Evolutionary conservation across 306 rosid species (phyloP).

Genomic region (Vicia sativa): DNA sequence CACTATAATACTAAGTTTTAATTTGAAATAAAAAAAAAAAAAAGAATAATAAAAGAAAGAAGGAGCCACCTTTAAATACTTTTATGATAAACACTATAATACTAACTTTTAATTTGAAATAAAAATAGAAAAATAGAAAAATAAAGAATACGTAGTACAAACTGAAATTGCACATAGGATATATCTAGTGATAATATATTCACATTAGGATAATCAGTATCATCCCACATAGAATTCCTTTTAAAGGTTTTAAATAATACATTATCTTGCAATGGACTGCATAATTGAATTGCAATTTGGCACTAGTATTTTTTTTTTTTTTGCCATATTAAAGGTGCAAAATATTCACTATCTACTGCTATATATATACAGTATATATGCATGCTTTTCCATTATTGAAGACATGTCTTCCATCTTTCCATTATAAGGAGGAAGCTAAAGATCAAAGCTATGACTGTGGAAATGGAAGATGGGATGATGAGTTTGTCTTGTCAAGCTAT

Average conservation of each 20-base stretch:
- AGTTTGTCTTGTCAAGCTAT: conserved; percentile 53
- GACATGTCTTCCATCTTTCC: conserved; percentile 15
- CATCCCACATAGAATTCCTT: conserved; percentile 23
- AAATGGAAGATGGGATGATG: conserved; percentile 81
- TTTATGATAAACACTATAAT: no score
- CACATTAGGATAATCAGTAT: conserved; percentile 3
- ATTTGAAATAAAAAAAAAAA: no score
- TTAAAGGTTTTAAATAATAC: conserved; percentile 20
- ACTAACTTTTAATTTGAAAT: no score
- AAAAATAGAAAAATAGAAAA: no score
- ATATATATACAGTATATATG: conserved; percentile 10
- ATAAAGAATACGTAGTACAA: neutral
- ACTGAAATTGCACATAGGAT: conserved; percentile 16
- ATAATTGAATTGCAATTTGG: conserved; percentile 1
- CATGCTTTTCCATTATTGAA: conserved; percentile 13
- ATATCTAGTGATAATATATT: conserved; percentile 12
- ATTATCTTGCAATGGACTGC: conserved; percentile 7
- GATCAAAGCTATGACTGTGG: conserved; percentile 88
- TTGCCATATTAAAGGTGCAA: neutral
- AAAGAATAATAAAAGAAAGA: no score
- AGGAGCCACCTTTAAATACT: no score
- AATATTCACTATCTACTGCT: neutral
- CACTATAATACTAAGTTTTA: no score
- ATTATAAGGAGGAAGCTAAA: conserved; percentile 43
- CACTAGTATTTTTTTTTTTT: neutral